phyloP scores from a whole-genome alignment of 768 basidiomycete genomes.

The Nidula microcarpa region DNA sequence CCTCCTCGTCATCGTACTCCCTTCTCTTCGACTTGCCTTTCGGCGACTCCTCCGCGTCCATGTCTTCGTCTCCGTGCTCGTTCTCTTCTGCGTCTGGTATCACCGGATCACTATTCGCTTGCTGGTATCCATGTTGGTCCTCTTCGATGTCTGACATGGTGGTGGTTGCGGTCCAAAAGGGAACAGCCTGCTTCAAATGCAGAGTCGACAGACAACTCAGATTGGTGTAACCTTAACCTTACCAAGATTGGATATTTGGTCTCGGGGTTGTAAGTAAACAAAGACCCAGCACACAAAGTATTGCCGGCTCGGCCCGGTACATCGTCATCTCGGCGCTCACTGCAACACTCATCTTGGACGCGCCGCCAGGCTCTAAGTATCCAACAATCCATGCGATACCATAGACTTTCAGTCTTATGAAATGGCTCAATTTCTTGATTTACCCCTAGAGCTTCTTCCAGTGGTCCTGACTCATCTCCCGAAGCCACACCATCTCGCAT shows the following conservation, averaged over 20 bases:
- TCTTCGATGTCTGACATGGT: conserved; percentile 44
- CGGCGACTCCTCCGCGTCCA: conserved; percentile 34
- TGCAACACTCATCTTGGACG: too few species aligned
- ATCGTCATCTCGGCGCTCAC: too few species aligned
- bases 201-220: background rate
- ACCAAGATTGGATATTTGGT: too few species aligned
- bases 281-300: too few species aligned
- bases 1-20: conserved; percentile 34
- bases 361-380: too few species aligned
- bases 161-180: conserved; percentile 17
- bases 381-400: too few species aligned
- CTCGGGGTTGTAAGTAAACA: too few species aligned
- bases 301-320: too few species aligned
- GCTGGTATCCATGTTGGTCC: conserved; percentile 30
- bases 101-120: conserved; percentile 35
- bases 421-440: conserved; percentile 47
- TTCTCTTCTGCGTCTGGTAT: conserved; percentile 34
- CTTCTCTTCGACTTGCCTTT: conserved; percentile 22
- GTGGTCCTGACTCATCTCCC: conserved; percentile 47
- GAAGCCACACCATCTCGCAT: conserved; percentile 49
- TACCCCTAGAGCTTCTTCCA: conserved; percentile 67
- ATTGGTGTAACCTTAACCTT: background rate
- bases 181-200: background rate
- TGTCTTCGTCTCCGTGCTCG: conserved; percentile 39
- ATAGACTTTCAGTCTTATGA: background rate